Percentiles rank a stretch among this genome's conserved stretches.
Evolutionary conservation across 345 rosid species (phyloP).

Genomic region (Conringia planisiliqua): DNA sequence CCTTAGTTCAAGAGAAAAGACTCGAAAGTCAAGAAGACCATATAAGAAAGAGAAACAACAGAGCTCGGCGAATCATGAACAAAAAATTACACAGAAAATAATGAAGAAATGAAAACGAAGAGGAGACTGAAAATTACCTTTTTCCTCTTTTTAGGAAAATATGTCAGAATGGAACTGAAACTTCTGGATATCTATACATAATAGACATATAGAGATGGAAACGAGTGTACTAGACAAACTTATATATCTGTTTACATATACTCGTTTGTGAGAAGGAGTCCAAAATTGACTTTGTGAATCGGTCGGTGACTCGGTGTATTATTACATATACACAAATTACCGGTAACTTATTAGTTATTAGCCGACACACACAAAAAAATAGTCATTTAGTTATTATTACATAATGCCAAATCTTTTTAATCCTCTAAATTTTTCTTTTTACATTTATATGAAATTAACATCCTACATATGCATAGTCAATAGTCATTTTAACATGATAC

Average conservation of each 20-base stretch:
- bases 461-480: background rate
- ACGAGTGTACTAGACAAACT: background rate
- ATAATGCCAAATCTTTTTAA: too few species aligned
- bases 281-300: background rate
- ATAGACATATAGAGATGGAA: background rate
- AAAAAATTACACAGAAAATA: background rate
- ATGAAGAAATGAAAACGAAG: background rate
- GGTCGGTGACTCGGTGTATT: background rate
- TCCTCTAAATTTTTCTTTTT: background rate
- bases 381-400: background rate
- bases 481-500: background rate
- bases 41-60: constrained; percentile 1
- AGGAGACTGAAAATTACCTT: background rate
- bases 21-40: background rate
- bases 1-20: background rate
- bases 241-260: background rate
- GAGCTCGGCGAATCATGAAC: background rate
- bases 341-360: too few species aligned
- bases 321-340: background rate
- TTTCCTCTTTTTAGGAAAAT: background rate
- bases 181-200: background rate
- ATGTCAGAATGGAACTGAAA: constrained; percentile 15
- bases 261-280: background rate
- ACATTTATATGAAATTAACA: background rate
- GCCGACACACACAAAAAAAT: too few species aligned